A percentile compares a stretch with the other conserved stretches of the same genome.
Conservation (phyloP, 345 rosid species). For the Salix exigua region DNA sequence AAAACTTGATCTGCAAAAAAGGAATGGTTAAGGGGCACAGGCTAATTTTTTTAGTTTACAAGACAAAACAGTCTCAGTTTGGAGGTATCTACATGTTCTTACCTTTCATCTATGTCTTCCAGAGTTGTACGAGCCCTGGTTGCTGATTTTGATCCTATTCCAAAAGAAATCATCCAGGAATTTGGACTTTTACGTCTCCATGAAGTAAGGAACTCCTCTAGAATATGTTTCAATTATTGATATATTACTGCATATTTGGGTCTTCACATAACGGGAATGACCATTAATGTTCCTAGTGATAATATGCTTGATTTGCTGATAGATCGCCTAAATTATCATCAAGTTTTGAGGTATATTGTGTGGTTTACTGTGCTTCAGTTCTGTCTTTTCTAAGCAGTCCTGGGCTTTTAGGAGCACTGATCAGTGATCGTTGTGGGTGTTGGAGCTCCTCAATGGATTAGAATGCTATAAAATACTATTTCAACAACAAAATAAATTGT, state of each 20-base stretch:
- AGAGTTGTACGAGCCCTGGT: conserved; percentile 63
- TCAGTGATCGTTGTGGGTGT: not conserved
- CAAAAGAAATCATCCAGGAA: conserved; percentile 56
- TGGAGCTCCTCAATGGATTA: not conserved
- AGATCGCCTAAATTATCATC: too few relatives aligned
- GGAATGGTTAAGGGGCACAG: too few relatives aligned
- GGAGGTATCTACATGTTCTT: not conserved
- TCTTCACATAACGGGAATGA: not conserved
- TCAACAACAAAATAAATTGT: not conserved
- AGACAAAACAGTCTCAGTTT: not conserved
- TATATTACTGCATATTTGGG: not conserved
- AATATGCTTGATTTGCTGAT: too few relatives aligned
- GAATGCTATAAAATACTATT: not conserved
- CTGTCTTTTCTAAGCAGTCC: not conserved
- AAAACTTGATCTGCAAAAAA: too few relatives aligned
- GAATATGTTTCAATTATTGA: not conserved
- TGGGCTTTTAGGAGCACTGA: too few relatives aligned
- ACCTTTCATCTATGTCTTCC: conserved; percentile 19
- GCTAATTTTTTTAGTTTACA: not conserved
- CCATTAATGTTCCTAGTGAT: not conserved
- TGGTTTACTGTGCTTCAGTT: not conserved
- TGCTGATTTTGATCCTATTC: conserved; percentile 69
- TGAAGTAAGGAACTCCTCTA: conserved; percentile 51
- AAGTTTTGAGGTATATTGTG: not conserved
- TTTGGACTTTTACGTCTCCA: conserved; percentile 64